A percentile compares a stretch with the other conserved stretches of the same genome.
Conservation (phyloP, 208 protist genomes). For the Wallacemonas sp. region DNA sequence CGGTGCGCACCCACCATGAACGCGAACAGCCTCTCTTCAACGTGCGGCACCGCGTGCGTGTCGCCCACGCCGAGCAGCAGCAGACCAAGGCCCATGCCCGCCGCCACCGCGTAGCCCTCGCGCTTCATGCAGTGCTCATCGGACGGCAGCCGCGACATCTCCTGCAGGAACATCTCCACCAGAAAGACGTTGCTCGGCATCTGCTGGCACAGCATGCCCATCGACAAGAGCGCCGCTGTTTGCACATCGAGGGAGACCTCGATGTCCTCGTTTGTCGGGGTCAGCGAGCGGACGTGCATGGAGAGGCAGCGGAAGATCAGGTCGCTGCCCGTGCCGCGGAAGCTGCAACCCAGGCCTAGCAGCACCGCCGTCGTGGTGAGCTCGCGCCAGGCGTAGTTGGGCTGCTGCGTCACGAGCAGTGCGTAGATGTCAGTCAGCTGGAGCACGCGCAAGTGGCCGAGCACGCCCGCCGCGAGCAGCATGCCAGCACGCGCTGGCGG, state of each 20-base stretch:
- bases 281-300: constrained; percentile 84
- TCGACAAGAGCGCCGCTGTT: constrained; percentile 71
- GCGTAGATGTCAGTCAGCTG: constrained; percentile 89
- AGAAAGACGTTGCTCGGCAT: constrained; percentile 66
- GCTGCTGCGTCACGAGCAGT: constrained; percentile 67
- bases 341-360: constrained; percentile 86
- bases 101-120: constrained; percentile 76
- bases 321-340: constrained; percentile 75
- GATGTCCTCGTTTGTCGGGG: constrained; percentile 78
- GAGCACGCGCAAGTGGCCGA: constrained; percentile 76
- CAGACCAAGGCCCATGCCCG: constrained; percentile 77
- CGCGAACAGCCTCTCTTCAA: constrained; percentile 67
- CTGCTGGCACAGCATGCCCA: constrained; percentile 76
- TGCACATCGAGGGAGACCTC: constrained; percentile 87
- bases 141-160: constrained; percentile 84
- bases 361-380: constrained; percentile 80
- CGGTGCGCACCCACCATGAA: constrained; percentile 74
- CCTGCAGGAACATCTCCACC: constrained; percentile 75
- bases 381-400: constrained; percentile 68
- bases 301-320: constrained; percentile 85
- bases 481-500: constrained; percentile 65
- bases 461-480: constrained; percentile 73
- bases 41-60: constrained; percentile 38
- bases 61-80: constrained; percentile 71
- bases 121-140: constrained; percentile 86